These are phyloP conservation scores for Corymbia calophylla DNA, from an alignment of 441 rosid species.

Conservation along the genomic window DNA sequence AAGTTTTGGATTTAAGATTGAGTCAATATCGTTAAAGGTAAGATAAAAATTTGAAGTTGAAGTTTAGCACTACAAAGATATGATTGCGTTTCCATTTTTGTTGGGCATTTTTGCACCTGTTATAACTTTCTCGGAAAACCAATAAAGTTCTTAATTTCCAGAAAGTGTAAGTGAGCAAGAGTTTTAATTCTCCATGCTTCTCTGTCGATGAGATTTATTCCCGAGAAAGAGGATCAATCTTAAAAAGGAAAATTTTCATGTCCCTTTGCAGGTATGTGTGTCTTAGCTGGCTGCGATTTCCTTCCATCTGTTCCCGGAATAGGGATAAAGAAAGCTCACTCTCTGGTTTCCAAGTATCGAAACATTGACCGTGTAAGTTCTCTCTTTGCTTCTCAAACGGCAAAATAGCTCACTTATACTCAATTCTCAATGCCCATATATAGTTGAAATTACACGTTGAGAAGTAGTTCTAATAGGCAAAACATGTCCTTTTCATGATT, in stretches of 20 bases:
- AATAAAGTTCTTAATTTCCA: not conserved
- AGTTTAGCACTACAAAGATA: not conserved
- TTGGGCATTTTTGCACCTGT: not conserved
- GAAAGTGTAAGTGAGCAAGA: not conserved
- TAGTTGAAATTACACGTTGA: not conserved
- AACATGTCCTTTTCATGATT: not conserved
- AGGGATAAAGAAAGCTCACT: slow-evolving; percentile 70
- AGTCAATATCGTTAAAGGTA: not conserved
- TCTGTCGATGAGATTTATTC: not conserved
- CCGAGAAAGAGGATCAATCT: not conserved
- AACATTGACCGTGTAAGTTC: slow-evolving; percentile 72
- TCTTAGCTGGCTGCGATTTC: slow-evolving; percentile 89
- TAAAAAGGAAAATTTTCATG: not conserved
- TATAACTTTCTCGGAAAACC: not conserved
- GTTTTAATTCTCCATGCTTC: not conserved
- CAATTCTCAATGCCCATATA: not conserved
- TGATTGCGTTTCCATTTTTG: not conserved
- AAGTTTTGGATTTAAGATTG: slow-evolving; percentile 4
- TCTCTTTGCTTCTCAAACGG: not conserved
- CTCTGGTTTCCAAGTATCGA: slow-evolving; percentile 58
- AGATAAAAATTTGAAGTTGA: not conserved
- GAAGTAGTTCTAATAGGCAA: not conserved
- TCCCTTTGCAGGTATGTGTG: slow-evolving; percentile 67
- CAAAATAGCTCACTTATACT: not conserved
- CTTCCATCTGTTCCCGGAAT: slow-evolving; percentile 86